A percentile compares a stretch with the other conserved stretches of the same genome.
Evolutionary conservation across 441 rosid genomes (phyloP).

Genomic region (Theobroma grandiflorum): DNA sequence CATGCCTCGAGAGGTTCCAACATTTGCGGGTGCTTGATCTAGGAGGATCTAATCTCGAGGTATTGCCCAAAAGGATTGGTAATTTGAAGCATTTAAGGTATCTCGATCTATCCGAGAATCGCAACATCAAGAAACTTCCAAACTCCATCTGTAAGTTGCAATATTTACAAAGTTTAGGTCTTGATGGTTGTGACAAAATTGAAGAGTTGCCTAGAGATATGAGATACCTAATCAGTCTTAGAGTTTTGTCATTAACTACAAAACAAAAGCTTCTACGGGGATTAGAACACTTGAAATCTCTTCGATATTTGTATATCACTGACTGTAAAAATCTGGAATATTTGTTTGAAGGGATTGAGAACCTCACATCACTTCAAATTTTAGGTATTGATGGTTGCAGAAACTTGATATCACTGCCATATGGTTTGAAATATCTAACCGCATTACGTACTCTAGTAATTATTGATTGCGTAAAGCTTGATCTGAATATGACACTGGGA

Average conservation of each 20-base stretch:
- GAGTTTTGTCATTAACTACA: slow-evolving; percentile 2
- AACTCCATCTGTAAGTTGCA: slow-evolving; percentile 29
- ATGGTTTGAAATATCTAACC: neutral
- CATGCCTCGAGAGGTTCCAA: neutral
- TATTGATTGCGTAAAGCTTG: neutral
- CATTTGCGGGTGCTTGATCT: neutral
- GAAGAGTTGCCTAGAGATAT: slow-evolving; percentile 33
- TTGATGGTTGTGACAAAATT: slow-evolving; percentile 17
- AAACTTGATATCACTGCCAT: neutral
- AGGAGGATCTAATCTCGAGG: neutral
- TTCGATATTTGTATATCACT: neutral
- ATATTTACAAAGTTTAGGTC: slow-evolving; percentile 23
- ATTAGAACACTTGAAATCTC: neutral
- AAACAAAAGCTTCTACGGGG: slow-evolving; percentile 18
- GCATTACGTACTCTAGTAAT: neutral
- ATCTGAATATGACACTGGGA: neutral
- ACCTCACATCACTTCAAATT: neutral
- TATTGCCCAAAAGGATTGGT: neutral
- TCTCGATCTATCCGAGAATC: neutral
- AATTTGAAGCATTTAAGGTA: slow-evolving; percentile 33
- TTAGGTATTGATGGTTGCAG: neutral
- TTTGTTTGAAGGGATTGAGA: slow-evolving; percentile 9
- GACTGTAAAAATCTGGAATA: neutral
- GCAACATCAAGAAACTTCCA: slow-evolving; percentile 30
- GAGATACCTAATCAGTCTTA: slow-evolving; percentile 28